Base-by-base conservation (phyloP, 108 stramenopile species). In the Nitzschia sp. region DNA sequence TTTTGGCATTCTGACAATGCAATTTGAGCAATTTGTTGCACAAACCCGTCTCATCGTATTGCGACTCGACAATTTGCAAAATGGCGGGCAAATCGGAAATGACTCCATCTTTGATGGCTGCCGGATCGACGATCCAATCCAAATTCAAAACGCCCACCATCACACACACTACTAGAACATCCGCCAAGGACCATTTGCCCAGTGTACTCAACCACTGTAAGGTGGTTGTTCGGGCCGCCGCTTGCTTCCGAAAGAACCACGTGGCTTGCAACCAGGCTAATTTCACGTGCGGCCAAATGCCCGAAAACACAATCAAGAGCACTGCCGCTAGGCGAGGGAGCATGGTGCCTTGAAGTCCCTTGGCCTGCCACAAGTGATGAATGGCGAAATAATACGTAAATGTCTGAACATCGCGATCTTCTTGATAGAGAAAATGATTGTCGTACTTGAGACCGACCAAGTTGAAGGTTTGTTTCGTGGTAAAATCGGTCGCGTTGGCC, bases 301-400 rank as follows among this genome's bases (percentile, higher is more conserved):
- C 92, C 1, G 85, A 87, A 69, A 88, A 88, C 1, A 88, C 15
- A 16, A 89, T 66, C 38, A 94, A 50, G 41, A 94, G 47, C 21
- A 81, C 67, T 3, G 92, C 92, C 2, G 85, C 84, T 23, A 85
- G 28, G 27, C 85, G 85, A 9, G 85, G 84, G 22, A 89, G 46
- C 15, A 69, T 53, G 25, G 77, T 82, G 19, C 85, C 85, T 5
- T 77, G 77, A 69, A 94, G 62, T 11, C 77, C 82, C 19, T 85
- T 83, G 45, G 87, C 92, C 27, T 55, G 54, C 89, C 89, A 94
- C 33, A 94, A 72, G 53, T 94, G 83, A 6, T 81, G 68, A 53
- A 94, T 86, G 45, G 89, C 92, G 70, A 79, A 89, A 68, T 74
- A 76, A 47, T 94, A 94, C 21, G 92, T 90, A 78, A 94, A 94